Evolutionary conservation across 208 protist genomes (phyloP).

Genomic region (Trypanosoma cruzi): DNA sequence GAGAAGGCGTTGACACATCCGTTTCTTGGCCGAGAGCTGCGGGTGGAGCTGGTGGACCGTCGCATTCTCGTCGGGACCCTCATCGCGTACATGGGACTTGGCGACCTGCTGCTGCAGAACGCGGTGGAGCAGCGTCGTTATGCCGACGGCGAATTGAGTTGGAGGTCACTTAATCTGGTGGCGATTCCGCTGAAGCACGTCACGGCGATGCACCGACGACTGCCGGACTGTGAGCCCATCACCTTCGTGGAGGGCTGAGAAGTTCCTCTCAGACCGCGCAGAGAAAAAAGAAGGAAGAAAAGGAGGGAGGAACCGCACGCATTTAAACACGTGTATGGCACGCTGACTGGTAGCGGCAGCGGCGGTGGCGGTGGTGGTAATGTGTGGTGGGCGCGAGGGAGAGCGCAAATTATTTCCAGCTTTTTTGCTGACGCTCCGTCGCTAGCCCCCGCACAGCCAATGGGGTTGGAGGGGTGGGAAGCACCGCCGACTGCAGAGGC

Average conservation of each 20-base stretch:
- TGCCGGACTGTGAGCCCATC: conserved; percentile 39
- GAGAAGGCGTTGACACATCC: conserved; percentile 29
- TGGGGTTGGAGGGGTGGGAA: too few species aligned
- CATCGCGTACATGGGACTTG: conserved; percentile 73
- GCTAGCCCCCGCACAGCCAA: too few species aligned
- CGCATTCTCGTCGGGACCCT: conserved; percentile 72
- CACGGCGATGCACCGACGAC: conserved; percentile 60
- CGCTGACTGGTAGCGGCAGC: too few species aligned
- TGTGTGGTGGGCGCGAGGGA: too few species aligned
- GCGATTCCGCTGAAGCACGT: conserved; percentile 79
- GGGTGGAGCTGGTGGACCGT: conserved; percentile 76
- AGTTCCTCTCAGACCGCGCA: conserved; percentile 12
- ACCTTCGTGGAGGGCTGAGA: conserved; percentile 12
- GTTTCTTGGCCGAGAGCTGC: conserved; percentile 76
- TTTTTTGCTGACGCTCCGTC: too few species aligned
- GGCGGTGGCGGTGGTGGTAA: too few species aligned
- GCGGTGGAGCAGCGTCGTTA: conserved; percentile 71
- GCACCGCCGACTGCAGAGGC: too few species aligned
- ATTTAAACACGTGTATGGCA: too few species aligned
- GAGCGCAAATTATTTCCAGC: too few species aligned
- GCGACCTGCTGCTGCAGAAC: conserved; percentile 66
- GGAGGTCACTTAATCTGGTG: conserved; percentile 50
- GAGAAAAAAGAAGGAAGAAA: conserved; percentile 15
- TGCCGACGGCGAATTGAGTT: conserved; percentile 61
- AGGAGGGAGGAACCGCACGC: too few species aligned